Evolutionary conservation across 2,329 filamentous ascomycete species (phyloP).

Genomic region (Monosporascus sp.): DNA sequence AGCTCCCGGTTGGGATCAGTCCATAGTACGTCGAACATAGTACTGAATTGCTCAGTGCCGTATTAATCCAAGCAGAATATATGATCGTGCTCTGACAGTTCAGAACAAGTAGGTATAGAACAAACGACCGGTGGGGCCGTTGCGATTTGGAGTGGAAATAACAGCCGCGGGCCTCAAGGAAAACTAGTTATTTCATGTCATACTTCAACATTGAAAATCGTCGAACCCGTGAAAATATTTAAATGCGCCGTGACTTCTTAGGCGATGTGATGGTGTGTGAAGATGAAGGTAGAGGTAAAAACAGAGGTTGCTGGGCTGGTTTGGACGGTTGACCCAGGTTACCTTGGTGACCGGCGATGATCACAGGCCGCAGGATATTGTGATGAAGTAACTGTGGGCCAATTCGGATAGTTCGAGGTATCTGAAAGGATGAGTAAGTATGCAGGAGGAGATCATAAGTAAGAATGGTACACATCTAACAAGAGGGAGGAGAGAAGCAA

Average conservation of each 20-base stretch:
- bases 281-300: not conserved
- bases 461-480: not conserved
- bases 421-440: not conserved
- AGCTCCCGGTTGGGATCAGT: conserved; percentile 50
- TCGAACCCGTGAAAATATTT: too few species aligned
- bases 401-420: not conserved
- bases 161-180: too few species aligned
- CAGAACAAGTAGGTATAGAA: too few species aligned
- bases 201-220: too few species aligned
- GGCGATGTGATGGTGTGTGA: not conserved
- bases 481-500: not conserved
- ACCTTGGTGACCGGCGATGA: not conserved
- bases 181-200: too few species aligned
- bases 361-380: not conserved
- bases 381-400: not conserved
- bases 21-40: conserved; percentile 58
- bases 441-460: not conserved
- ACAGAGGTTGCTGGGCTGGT: too few species aligned
- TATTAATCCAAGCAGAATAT: not conserved
- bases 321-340: not conserved
- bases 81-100: not conserved
- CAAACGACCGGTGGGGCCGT: too few species aligned
- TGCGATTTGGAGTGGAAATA: too few species aligned
- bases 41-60: conserved; percentile 1
- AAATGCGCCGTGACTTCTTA: too few species aligned